These are phyloP conservation scores for Podaxis sp. DNA, from an alignment of 768 basidiomycete species.

Conservation along the genomic window DNA sequence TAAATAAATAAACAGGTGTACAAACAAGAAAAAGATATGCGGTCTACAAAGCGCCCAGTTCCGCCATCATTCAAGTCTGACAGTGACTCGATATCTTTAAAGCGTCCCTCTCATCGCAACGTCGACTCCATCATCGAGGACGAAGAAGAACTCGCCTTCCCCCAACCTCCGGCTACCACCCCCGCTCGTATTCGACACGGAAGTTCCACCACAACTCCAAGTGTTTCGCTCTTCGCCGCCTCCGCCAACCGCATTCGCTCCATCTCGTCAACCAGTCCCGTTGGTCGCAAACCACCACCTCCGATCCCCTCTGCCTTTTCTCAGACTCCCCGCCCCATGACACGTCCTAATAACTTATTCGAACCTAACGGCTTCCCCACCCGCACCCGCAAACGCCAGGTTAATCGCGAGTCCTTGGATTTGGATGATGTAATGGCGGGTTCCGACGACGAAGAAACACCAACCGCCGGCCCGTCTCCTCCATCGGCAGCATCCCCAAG, in stretches of 20 bases:
- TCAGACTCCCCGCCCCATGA: conserved; percentile 21
- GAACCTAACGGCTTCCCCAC: conserved; percentile 35
- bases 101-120: conserved; percentile 43
- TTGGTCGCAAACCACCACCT: conserved; percentile 24
- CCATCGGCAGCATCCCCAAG: conserved; percentile 19
- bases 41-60: conserved; percentile 34
- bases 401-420: conserved; percentile 65
- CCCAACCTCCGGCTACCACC: conserved; percentile 21
- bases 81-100: conserved; percentile 27
- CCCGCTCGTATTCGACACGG: conserved; percentile 39
- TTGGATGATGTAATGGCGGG: conserved; percentile 72
- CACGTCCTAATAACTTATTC: conserved; percentile 19
- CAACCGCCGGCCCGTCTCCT: conserved; percentile 14
- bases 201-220: conserved; percentile 19
- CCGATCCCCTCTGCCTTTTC: conserved; percentile 26
- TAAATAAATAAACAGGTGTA: conserved; percentile 57
- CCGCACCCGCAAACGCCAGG: conserved; percentile 48
- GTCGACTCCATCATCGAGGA: conserved; percentile 66
- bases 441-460: conserved; percentile 55
- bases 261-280: conserved; percentile 33
- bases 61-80: conserved; percentile 31
- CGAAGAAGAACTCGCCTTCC: conserved; percentile 45
- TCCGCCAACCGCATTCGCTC: conserved; percentile 33
- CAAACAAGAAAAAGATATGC: conserved; percentile 68
- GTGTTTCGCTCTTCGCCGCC: conserved; percentile 17